phyloP scores from a whole-genome alignment of 352 stramenopile species.

The Blastocystis sp. region DNA sequence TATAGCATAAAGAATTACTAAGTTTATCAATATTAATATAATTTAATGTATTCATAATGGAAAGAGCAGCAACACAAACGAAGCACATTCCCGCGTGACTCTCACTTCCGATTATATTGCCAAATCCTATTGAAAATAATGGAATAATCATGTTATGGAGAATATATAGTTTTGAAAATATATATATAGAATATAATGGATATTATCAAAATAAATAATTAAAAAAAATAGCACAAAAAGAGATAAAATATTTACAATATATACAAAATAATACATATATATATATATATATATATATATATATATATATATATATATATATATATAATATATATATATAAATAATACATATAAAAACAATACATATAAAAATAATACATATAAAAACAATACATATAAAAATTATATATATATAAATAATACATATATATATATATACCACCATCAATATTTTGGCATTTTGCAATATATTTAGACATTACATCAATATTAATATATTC shows the following conservation, averaged over 20 bases:
- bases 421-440: too few relatives aligned
- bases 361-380: too few relatives aligned
- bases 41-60: conserved; percentile 56
- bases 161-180: background rate
- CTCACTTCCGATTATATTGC: conserved; percentile 66
- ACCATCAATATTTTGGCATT: conserved; percentile 85
- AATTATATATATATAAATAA: too few relatives aligned
- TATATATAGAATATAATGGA: background rate
- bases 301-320: too few relatives aligned
- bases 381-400: too few relatives aligned
- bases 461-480: conserved; percentile 72
- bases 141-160: too few relatives aligned
- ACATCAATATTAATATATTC: conserved; percentile 61
- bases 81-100: conserved; percentile 91
- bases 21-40: conserved; percentile 44
- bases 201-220: too few relatives aligned
- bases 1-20: background rate
- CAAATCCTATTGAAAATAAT: conserved; percentile 44
- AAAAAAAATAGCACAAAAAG: background rate
- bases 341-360: too few relatives aligned
- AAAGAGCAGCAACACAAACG: conserved; percentile 78
- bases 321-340: too few relatives aligned
- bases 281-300: too few relatives aligned
- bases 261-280: too few relatives aligned
- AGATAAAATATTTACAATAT: too few relatives aligned